Percentiles rank a stretch among this genome's conserved stretches.
Conservation (phyloP, 805 yeast genomes). For the Spathaspora boniae region DNA sequence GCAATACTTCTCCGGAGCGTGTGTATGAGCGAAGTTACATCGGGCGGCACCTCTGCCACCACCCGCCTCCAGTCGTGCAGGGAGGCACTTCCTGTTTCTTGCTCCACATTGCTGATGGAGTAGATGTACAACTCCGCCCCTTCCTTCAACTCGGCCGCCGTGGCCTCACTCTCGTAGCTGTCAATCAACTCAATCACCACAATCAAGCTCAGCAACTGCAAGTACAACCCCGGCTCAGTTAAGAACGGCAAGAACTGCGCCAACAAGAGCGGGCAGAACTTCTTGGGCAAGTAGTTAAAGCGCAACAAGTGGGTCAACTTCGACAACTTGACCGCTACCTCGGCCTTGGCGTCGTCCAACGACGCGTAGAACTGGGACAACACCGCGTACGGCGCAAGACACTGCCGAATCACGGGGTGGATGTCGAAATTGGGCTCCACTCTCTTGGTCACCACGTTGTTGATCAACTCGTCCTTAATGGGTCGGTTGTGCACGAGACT, state of each 20-base stretch:
- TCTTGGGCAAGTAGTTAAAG: slow-evolving; percentile 43
- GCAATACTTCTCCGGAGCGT: slow-evolving; percentile 30
- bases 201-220: slow-evolving; percentile 30
- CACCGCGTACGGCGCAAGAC: slow-evolving; percentile 69
- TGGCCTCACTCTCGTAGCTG: slow-evolving; percentile 25
- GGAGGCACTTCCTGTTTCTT: slow-evolving; percentile 11
- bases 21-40: slow-evolving; percentile 22
- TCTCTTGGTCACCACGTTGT: slow-evolving; percentile 40
- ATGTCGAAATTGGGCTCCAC: slow-evolving; percentile 33
- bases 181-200: slow-evolving; percentile 38
- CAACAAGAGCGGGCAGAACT: slow-evolving; percentile 46
- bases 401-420: slow-evolving; percentile 61
- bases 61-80: slow-evolving; percentile 36
- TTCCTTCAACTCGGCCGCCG: slow-evolving; percentile 21
- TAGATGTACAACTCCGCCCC: slow-evolving; percentile 30
- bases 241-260: slow-evolving; percentile 47
- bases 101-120: slow-evolving; percentile 22
- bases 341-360: slow-evolving; percentile 12
- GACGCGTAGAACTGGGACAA: slow-evolving; percentile 47
- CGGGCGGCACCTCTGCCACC: slow-evolving; percentile 22
- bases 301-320: slow-evolving; percentile 47
- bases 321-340: slow-evolving; percentile 33
- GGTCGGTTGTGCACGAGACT: slow-evolving; percentile 50
- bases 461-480: slow-evolving; percentile 54
- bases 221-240: slow-evolving; percentile 10